Percentiles rank a stretch among this genome's conserved stretches.
These are phyloP conservation scores for Nannochloropsis salina DNA, from an alignment of 108 stramenopile genomes.

Conservation along the genomic window DNA sequence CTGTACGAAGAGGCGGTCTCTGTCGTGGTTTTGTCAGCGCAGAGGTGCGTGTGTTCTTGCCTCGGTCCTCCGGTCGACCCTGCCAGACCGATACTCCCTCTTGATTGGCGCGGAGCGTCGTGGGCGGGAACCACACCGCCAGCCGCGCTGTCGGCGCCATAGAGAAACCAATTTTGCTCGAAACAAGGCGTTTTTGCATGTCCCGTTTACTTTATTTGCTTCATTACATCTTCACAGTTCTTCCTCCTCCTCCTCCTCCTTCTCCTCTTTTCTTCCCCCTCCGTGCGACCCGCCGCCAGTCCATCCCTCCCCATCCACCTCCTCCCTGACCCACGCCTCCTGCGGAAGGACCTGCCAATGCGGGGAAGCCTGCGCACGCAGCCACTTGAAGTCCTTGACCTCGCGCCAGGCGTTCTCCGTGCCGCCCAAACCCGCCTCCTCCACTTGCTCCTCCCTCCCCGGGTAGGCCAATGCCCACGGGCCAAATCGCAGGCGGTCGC, in stretches of 20 bases:
- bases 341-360: conserved; percentile 49
- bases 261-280: neutral
- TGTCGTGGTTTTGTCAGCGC: too few relatives aligned
- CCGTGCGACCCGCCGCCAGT: neutral
- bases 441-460: conserved; percentile 31
- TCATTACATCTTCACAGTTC: neutral
- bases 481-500: conserved; percentile 48
- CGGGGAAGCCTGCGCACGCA: conserved; percentile 43
- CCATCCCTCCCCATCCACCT: neutral
- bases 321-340: conserved; percentile 33
- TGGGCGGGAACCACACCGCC: too few relatives aligned
- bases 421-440: conserved; percentile 26
- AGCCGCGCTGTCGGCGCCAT: too few relatives aligned
- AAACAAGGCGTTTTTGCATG: too few relatives aligned
- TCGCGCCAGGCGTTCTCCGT: conserved; percentile 45
- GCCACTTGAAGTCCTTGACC: conserved; percentile 59
- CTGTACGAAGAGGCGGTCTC: too few relatives aligned
- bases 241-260: neutral
- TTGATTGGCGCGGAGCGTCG: too few relatives aligned
- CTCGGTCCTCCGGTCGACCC: too few relatives aligned
- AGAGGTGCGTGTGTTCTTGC: too few relatives aligned
- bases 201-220: neutral
- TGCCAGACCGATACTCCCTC: too few relatives aligned
- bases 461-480: conserved; percentile 39
- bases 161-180: too few relatives aligned